phyloP scores from a whole-genome alignment of 345 rosid species.

The Punica granatum region DNA sequence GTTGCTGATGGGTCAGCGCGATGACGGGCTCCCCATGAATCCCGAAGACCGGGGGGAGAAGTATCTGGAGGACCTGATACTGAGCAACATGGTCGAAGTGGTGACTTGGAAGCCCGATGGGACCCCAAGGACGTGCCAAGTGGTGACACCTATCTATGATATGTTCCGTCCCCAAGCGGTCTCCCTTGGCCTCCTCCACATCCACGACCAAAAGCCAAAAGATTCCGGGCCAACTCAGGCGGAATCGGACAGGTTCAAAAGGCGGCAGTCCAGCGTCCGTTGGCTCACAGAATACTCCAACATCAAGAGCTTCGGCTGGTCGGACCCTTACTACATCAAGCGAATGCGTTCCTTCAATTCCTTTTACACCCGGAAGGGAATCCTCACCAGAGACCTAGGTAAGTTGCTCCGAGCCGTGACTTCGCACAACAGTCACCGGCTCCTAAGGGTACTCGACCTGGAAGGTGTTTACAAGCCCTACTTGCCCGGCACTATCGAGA shows the following conservation, averaged over 20 bases:
- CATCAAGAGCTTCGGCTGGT: neutral
- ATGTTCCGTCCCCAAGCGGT: conserved; percentile 8
- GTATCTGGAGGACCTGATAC: conserved; percentile 12
- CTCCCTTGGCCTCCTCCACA: conserved; percentile 4
- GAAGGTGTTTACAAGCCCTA: conserved; percentile 18
- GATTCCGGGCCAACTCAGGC: neutral
- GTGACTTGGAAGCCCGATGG: conserved; percentile 15
- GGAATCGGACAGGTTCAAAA: neutral
- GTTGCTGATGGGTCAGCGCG: neutral
- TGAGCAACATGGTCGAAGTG: conserved; percentile 15
- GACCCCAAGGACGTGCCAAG: conserved; percentile 10
- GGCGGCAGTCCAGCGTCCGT: neutral
- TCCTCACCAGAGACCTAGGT: conserved; percentile 20
- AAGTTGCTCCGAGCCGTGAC: conserved; percentile 14
- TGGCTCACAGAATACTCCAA: neutral
- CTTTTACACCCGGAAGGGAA: conserved; percentile 8
- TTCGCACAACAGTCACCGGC: neutral
- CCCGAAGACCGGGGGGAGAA: conserved; percentile 10
- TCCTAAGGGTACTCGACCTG: conserved; percentile 19
- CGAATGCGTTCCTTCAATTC: conserved; percentile 7
- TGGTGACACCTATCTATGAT: conserved; percentile 11
- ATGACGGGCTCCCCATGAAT: too few relatives aligned
- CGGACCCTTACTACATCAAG: neutral
- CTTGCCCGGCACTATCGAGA: conserved; percentile 9
- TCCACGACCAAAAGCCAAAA: neutral